These are phyloP conservation scores for Sugiyamaella marilandica DNA, from an alignment of 805 yeast species.

Conservation along the genomic window DNA sequence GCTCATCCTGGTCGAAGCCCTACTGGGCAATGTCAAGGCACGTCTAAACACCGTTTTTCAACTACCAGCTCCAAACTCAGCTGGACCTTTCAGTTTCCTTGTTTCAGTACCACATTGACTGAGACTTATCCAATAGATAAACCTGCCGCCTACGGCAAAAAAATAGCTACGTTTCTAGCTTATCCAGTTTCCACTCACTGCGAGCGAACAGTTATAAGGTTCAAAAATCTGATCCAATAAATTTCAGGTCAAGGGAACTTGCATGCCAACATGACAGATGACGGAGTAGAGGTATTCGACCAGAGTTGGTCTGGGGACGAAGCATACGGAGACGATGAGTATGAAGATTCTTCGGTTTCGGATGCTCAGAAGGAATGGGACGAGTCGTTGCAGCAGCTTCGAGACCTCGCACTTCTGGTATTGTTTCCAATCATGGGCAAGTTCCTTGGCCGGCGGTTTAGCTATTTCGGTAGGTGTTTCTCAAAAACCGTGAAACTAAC, in stretches of 20 bases:
- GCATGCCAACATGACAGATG: slow-evolving; percentile 1
- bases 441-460: slow-evolving; percentile 56
- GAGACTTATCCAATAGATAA: too few relatives aligned
- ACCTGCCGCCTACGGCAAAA: too few relatives aligned
- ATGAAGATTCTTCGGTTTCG: slow-evolving; percentile 16
- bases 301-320: slow-evolving; percentile 3
- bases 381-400: slow-evolving; percentile 56
- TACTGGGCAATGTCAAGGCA: not conserved
- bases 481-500: not conserved
- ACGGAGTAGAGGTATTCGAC: not conserved
- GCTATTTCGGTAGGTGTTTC: slow-evolving; percentile 32
- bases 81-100: too few relatives aligned
- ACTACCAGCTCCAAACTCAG: too few relatives aligned
- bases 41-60: not conserved
- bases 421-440: slow-evolving; percentile 65
- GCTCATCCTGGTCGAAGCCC: slow-evolving; percentile 4
- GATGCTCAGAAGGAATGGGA: slow-evolving; percentile 74
- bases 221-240: not conserved
- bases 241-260: not conserved
- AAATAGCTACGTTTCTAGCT: too few relatives aligned
- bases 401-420: slow-evolving; percentile 49
- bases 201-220: not conserved
- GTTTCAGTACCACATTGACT: too few relatives aligned
- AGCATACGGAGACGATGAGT: slow-evolving; percentile 7
- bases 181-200: too few relatives aligned